Conservation (phyloP, 352 stramenopile species). For the Phytophthora sp. region DNA sequence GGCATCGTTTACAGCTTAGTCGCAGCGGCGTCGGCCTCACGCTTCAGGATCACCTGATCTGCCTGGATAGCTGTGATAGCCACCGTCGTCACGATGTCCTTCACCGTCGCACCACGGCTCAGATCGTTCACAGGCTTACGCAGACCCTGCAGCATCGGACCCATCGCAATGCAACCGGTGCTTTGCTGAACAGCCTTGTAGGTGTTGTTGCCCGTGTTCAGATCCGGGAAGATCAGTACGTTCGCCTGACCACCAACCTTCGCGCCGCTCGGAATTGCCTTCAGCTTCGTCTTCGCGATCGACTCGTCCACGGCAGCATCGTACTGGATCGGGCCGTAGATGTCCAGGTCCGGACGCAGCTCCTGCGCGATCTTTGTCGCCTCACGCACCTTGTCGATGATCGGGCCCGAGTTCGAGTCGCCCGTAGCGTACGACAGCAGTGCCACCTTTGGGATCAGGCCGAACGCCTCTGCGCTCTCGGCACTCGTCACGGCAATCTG, state of each 20-base stretch:
- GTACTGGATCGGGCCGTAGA: constrained; percentile 90
- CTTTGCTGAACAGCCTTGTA: constrained; percentile 91
- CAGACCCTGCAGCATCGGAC: constrained; percentile 89
- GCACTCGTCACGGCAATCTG: constrained; percentile 83
- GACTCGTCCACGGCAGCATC: constrained; percentile 79
- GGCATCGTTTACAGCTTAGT: constrained; percentile 24
- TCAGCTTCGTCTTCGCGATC: constrained; percentile 86
- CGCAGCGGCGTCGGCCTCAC: constrained; percentile 18
- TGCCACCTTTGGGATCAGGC: constrained; percentile 81
- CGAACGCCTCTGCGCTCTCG: constrained; percentile 78
- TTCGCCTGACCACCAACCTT: constrained; percentile 84
- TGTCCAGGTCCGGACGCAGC: constrained; percentile 74
- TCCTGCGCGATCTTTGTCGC: constrained; percentile 72
- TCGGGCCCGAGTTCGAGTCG: constrained; percentile 77
- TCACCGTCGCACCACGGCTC: constrained; percentile 85
- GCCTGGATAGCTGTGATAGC: constrained; percentile 90
- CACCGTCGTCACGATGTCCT: constrained; percentile 92
- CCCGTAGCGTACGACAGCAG: constrained; percentile 87
- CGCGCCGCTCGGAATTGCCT: constrained; percentile 58
- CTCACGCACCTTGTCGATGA: constrained; percentile 88
- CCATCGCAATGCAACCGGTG: constrained; percentile 80
- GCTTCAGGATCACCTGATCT: constrained; percentile 61
- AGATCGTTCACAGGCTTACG: constrained; percentile 91
- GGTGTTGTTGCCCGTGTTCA: constrained; percentile 91
- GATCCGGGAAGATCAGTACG: constrained; percentile 87